Evolutionary conservation across 768 basidiomycete genomes (phyloP), one percentile per base, ranked within the genome.

Genomic region (Pleurotus djamor): DNA sequence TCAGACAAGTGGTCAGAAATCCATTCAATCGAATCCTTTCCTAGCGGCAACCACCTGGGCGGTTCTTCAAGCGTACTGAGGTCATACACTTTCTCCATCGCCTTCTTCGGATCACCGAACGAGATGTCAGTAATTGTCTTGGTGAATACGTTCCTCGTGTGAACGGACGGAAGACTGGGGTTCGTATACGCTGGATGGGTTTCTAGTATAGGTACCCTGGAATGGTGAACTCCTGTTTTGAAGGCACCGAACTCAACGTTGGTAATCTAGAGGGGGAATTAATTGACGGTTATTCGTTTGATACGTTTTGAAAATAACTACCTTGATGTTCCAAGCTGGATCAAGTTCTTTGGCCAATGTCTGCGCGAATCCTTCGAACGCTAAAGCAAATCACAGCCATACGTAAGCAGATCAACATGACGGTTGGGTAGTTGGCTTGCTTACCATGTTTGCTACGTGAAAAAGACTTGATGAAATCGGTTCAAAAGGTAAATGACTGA

Each of bases 311-410:
- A 14, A 9, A 9, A 48, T 17, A 9, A 16, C 2, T 43, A 47
- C 47, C 33, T 62, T 56, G 35, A 75, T 74, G 50, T 76, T 78
- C 75, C 76, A 78, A 12, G 51, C 58, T 1, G 73, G 73, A 21
- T 71, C 65, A 4, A 78, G 9, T 48, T 78, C 76, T 28, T 59
- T 61, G 0, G 67, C 65, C 2, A 77, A 55, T 2, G 68, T 33
- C 45, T 70, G 65, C 9, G 64, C 68, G 34, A 71, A 60, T 8
- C 67, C 70, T 41, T 75, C 72, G 0, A 70, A 16, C 1, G 69
- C 70, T 76, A 68, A 59, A 45, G 63, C 8, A n/a, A 10, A 58
- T 62, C 16, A 14, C 61, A 61, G 35, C 64, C 17, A 14, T 51
- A 7, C 37, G 35, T 54, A n/a, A 8, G n/a, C 36, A n/a, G 36